Evolutionary conservation across 768 basidiomycete genomes (phyloP).

Genomic region (Collybiopsis luxurians): DNA sequence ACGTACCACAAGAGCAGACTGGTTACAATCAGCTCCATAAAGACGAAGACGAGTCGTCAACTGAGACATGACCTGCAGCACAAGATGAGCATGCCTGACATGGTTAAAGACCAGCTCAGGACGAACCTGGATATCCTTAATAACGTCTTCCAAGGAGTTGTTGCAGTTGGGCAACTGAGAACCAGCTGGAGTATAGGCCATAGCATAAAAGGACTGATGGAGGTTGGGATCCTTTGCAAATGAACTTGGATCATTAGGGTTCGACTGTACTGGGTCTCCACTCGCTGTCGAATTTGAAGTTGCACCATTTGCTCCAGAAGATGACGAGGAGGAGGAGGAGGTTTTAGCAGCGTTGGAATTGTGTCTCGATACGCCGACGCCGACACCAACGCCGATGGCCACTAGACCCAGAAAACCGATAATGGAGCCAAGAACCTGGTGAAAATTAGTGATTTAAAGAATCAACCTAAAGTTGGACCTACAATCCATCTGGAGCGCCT

Average conservation of each 20-base stretch:
- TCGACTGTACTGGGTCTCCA: slow-evolving; percentile 20
- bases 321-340: too few species aligned
- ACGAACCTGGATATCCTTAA: slow-evolving; percentile 68
- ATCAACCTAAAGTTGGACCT: too few species aligned
- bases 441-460: too few species aligned
- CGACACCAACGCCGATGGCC: slow-evolving; percentile 52
- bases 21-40: slow-evolving; percentile 88
- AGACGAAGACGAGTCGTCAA: slow-evolving; percentile 80
- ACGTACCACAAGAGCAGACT: slow-evolving; percentile 69
- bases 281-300: slow-evolving; percentile 8
- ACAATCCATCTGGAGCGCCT: slow-evolving; percentile 58
- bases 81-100: background rate
- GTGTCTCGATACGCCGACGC: slow-evolving; percentile 50
- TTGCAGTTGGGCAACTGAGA: slow-evolving; percentile 74
- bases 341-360: slow-evolving; percentile 17
- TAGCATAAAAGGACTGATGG: slow-evolving; percentile 75
- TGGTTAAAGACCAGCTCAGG: slow-evolving; percentile 1
- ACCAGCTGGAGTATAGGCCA: slow-evolving; percentile 83
- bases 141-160: slow-evolving; percentile 49
- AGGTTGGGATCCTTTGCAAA: slow-evolving; percentile 71
- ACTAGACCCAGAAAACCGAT: slow-evolving; percentile 37
- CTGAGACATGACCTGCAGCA: slow-evolving; percentile 73
- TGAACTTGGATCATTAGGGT: slow-evolving; percentile 69
- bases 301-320: slow-evolving; percentile 15
- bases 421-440: slow-evolving; percentile 48